Base-by-base conservation (phyloP, 768 basidiomycete species). In the Tremella mesenterica region DNA sequence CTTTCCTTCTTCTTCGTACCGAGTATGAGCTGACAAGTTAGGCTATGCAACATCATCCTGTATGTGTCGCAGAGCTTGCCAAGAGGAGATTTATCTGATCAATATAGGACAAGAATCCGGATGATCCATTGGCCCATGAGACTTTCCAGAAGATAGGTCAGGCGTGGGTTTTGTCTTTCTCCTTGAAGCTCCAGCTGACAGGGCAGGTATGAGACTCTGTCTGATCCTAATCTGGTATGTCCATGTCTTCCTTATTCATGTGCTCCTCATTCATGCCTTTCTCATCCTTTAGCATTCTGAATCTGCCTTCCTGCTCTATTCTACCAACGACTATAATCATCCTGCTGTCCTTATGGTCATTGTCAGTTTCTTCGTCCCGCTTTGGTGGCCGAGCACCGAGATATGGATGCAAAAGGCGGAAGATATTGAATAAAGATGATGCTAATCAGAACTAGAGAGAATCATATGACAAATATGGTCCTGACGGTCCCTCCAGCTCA, bases 91-190 rank as follows among this genome's bases (percentile, higher is more conserved):
- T n/a, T n/a, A n/a, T n/a, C n/a, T n/a, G n/a, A n/a, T n/a, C n/a
- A n/a, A n/a, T n/a, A n/a, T n/a, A n/a, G n/a, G n/a, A n/a, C n/a
- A n/a, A 92, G 84, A 93, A 93, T 65, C 86, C 85, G 43, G 87
- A 91, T 74, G 83, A 92, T 66, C 88, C 89, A 29, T 76, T 81
- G 62, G 90, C 90, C 18, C 81, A 81, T 55, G 79, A 82, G 58
- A 86, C 83, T 56, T 93, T 93, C 63, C 90, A 93, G 72, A 85
- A 87, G 67, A 84, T 92, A 75, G 85, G 81, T 38, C 84, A 88
- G 18, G 90, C 90, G 84, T 91, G 44, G 39, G 61, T 26, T 20
- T 58, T 45, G 4, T 13, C 29, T 16, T 25, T 21, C 26, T 41
- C 29, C 8, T 30, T 27, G 14, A 31, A 20, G 6, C 26, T 20